A percentile compares a stretch with the other conserved stretches of the same genome.
These are phyloP conservation scores for Teratosphaeria nubilosa DNA, from an alignment of 2,329 filamentous ascomycete species.

Conservation along the genomic window DNA sequence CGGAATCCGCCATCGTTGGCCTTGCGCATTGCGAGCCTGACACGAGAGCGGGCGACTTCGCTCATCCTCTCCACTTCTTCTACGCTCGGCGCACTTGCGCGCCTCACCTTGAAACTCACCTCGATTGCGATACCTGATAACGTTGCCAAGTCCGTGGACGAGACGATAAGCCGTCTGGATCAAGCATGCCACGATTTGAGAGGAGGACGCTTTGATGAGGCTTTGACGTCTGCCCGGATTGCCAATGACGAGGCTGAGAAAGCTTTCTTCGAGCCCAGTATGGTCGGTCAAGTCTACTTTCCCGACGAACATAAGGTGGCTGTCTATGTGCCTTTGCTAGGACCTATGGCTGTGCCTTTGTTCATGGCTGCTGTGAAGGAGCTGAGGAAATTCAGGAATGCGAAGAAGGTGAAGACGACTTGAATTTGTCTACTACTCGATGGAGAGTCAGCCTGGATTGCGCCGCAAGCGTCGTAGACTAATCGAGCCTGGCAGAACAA, in stretches of 20 bases:
- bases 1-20: constrained; percentile 68
- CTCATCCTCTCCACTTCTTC: constrained; percentile 83
- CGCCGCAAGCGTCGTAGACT: background rate
- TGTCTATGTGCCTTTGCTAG: constrained; percentile 84
- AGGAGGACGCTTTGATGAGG: constrained; percentile 50
- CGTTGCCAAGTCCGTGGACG: constrained; percentile 76
- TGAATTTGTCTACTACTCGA: constrained; percentile 2
- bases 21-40: constrained; percentile 71
- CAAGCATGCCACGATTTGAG: constrained; percentile 63
- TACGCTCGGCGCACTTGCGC: constrained; percentile 83
- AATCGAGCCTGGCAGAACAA: background rate
- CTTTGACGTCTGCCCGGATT: constrained; percentile 68
- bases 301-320: constrained; percentile 97
- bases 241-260: constrained; percentile 84
- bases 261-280: constrained; percentile 96
- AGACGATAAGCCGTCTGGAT: constrained; percentile 67
- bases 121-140: constrained; percentile 84
- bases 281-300: constrained; percentile 98
- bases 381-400: constrained; percentile 35
- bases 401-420: constrained; percentile 10
- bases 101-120: constrained; percentile 70
- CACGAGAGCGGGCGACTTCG: constrained; percentile 75
- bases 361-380: constrained; percentile 78
- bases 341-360: constrained; percentile 81
- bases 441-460: background rate